Evolutionary conservation across 495 filamentous ascomycete genomes (phyloP), one percentile per base, ranked within the genome.

Genomic region (Filosporella fistucella): DNA sequence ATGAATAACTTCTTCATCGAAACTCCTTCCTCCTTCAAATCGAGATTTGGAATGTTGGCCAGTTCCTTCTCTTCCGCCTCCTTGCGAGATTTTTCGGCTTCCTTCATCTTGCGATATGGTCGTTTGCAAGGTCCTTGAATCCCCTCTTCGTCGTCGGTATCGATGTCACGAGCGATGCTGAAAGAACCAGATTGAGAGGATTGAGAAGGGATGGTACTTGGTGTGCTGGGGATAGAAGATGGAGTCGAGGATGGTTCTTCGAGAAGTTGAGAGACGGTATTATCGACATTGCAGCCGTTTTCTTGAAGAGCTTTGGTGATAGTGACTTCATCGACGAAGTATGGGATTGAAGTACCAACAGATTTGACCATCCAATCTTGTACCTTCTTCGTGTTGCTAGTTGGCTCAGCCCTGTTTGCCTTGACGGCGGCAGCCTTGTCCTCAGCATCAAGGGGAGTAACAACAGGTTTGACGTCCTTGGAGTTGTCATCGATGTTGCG

Each of bases 361-460:
- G 66, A 65, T 13, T 81, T 70, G 30, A 85, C 74, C 63, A 82
- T 84, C 82, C 81, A 86, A 7, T 76, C 74, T 1, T 69, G 55
- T 6, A 63, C 62, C 36, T 71, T 60, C 28, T 33, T 57, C 52
- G 30, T n/a, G 1, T 39, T 29, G 10, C 45, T 48, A 16, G 47
- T 47, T 24, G 37, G 55, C 26, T 49, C 60, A 37, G 47, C 41
- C 18, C 48, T 52, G 49, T 49, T 57, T 41, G 52, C 49, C 17
- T 16, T 12, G 63, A 61, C 11, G 63, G 42, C 18, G 56, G 44
- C 34, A n/a, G n/a, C n/a, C n/a, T n/a, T n/a, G 52, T 57, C 14
- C 52, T 60, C 21, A 45, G 49, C 69, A 21, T 62, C 56, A 10
- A 81, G 78, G 26, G 68, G n/a, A n/a, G n/a, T n/a, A n/a, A 56